phyloP scores from a whole-genome alignment of 2,329 filamentous ascomycete species.

The Calonectria honghensis region DNA sequence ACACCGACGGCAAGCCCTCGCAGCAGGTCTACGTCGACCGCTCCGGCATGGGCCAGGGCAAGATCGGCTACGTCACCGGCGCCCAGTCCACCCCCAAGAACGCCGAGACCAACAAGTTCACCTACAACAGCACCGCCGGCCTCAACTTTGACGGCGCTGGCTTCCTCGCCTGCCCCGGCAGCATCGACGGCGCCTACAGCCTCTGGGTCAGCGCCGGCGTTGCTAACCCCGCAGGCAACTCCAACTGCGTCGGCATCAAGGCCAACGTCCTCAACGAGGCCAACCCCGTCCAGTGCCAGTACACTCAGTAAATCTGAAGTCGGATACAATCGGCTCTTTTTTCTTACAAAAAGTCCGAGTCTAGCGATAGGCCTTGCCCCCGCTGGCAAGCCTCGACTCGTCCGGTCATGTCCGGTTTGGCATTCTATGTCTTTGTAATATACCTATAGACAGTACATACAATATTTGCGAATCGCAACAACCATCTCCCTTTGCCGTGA shows the following conservation, averaged over 20 bases:
- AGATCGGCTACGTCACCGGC: slow-evolving; percentile 71
- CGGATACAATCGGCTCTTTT: not conserved
- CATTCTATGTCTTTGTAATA: slow-evolving; percentile 17
- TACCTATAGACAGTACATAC: not conserved
- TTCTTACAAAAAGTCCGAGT: not conserved
- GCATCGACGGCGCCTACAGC: slow-evolving; percentile 63
- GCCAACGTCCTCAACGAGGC: slow-evolving; percentile 55
- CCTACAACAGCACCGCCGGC: slow-evolving; percentile 64
- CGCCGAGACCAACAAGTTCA: slow-evolving; percentile 68
- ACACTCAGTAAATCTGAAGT: slow-evolving; percentile 50
- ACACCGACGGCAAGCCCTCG: slow-evolving; percentile 58
- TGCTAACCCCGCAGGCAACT: slow-evolving; percentile 59
- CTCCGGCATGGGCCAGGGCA: slow-evolving; percentile 76
- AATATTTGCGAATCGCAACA: not conserved
- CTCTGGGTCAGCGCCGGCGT: slow-evolving; percentile 61
- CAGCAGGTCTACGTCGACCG: slow-evolving; percentile 74
- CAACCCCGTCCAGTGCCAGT: slow-evolving; percentile 60
- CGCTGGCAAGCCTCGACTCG: not conserved
- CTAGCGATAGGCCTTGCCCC: not conserved
- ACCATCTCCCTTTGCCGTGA: not conserved
- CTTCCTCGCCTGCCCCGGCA: slow-evolving; percentile 72
- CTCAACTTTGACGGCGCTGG: slow-evolving; percentile 66
- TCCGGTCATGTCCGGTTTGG: not conserved
- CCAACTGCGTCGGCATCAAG: slow-evolving; percentile 61
- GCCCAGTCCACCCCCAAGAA: slow-evolving; percentile 62